These are phyloP conservation scores for Coniochaeta pulveracea DNA, from an alignment of 2,329 filamentous ascomycete genomes.

Conservation along the genomic window DNA sequence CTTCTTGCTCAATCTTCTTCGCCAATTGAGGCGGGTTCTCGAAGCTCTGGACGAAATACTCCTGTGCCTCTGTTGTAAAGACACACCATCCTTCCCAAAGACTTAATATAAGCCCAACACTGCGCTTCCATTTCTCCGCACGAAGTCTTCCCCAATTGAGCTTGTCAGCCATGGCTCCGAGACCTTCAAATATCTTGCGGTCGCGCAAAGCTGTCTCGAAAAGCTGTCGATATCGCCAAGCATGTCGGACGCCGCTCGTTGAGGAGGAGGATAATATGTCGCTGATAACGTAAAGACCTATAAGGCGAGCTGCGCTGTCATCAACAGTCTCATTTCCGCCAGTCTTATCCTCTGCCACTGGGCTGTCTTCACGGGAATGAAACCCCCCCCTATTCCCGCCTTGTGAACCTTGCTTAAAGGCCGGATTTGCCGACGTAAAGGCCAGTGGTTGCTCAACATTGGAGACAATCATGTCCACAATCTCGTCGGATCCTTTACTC, in stretches of 20 bases:
- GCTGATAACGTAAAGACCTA: slow-evolving; percentile 66
- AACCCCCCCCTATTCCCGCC: slow-evolving; percentile 23
- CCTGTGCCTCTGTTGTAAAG: slow-evolving; percentile 65
- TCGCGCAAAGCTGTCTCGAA: slow-evolving; percentile 63
- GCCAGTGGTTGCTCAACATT: slow-evolving; percentile 73
- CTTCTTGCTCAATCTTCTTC: slow-evolving; percentile 18
- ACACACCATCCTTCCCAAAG: slow-evolving; percentile 64
- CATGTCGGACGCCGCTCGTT: slow-evolving; percentile 67
- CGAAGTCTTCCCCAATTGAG: slow-evolving; percentile 71
- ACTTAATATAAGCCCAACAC: slow-evolving; percentile 55
- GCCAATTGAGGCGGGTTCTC: slow-evolving; percentile 49
- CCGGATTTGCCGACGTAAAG: slow-evolving; percentile 58
- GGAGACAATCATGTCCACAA: slow-evolving; percentile 76
- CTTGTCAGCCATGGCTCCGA: slow-evolving; percentile 63
- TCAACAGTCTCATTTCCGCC: slow-evolving; percentile 39
- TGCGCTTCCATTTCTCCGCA: slow-evolving; percentile 76
- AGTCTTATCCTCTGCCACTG: slow-evolving; percentile 24
- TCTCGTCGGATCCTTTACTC: slow-evolving; percentile 74
- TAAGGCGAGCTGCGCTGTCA: slow-evolving; percentile 60
- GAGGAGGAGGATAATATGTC: slow-evolving; percentile 73
- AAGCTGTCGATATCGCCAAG: slow-evolving; percentile 75
- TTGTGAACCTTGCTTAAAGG: slow-evolving; percentile 28
- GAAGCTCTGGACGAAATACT: slow-evolving; percentile 59
- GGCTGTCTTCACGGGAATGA: slow-evolving; percentile 23
- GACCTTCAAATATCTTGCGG: slow-evolving; percentile 59